Base-by-base conservation (phyloP, 2,329 filamentous ascomycete genomes). In the Ophiostoma fasciatum region DNA sequence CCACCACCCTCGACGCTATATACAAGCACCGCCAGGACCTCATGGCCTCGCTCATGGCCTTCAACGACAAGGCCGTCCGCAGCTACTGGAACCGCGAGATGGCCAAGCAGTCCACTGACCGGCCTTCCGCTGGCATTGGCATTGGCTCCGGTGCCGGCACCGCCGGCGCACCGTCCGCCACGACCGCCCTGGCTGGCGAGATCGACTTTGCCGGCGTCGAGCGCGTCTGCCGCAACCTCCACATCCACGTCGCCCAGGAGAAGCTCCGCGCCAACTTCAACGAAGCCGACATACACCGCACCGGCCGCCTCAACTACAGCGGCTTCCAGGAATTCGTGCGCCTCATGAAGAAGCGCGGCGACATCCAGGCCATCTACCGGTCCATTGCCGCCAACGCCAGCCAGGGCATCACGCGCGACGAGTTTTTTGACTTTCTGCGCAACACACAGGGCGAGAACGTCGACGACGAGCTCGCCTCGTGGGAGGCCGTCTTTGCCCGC, bases 51-150 rank as follows among this genome's bases (percentile, higher is more conserved):
- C 61, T 98, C 39, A 82, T 88, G 56, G 76, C 82, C 5, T 92
- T 87, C 52, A 77, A 82, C 45, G 78, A 93, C 50, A 78, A 78
- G 46, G 84, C 83, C 32, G 72, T 94, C 35, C 75, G 76, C 37
- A 71, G 75, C 31, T 87, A 92, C 56, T 98, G 90, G 90, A 72
- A 77, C 42, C 75, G 71, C 30, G 84, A 92, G 53, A 90, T 93
- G 74, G 64, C 69, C 21, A 77, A 76, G 49, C 68, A 79, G 38
- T 28, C 33, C 7, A n/a, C n/a, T n/a, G n/a, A n/a, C n/a, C n/a
- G n/a, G n/a, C n/a, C n/a, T n/a, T n/a, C n/a, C n/a, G n/a, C n/a
- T n/a, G n/a, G n/a, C n/a, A n/a, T n/a, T n/a, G n/a, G n/a, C n/a
- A n/a, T n/a, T n/a, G n/a, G n/a, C n/a, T n/a, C n/a, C n/a, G n/a